Evolutionary conservation across 2,329 filamentous ascomycete species (phyloP), one percentile per base, ranked within the genome.

Genomic region (Colletotrichum cordylinicola): DNA sequence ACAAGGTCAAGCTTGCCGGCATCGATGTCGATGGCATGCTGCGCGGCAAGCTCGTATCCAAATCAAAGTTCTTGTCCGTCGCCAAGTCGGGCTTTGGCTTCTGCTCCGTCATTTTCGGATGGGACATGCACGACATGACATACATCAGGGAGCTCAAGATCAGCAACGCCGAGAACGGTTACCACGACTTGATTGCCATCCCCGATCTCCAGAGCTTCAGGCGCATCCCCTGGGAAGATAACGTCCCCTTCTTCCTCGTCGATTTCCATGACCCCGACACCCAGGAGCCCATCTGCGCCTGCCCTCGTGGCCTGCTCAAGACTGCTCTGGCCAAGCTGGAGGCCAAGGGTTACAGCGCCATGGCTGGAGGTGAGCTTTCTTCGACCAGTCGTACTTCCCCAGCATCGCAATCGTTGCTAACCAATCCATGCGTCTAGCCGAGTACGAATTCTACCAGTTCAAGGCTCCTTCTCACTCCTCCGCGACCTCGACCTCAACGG

Each of bases 371-470:
- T 98, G 85, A 83, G 92, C 85, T 35, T 37, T 16, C 18, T 24
- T 6, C 56, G 3, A 18, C 16, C 31, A 35, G 18, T 21, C 10
- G 48, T 10, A 6, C 27, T 21, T 33, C n/a, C 12, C 15, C 15
- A 7, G 8, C 18, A 8, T 18, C 31, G 2, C n/a, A 13, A 24
- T 27, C 39, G 10, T 16, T 74, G 68, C 74, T 73, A 31, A 68
- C n/a, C 56, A 31, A n/a, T 33, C 13, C 48, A 15, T 13, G 8
- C 9, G 16, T 7, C n/a, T 15, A 98, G 96, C 95, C 81, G 96
- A 98, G 84, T 98, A 97, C 87, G 96, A 98, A 81, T 98, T 98
- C 90, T 98, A 94, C 88, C 95, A 97, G 81, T 98, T 98, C 86
- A 91, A 93, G 80, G 91, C 91, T 6, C 96, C 96, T 12, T 81